Evolutionary conservation across 139 green algal genomes (phyloP).

Genomic region (Eudorina sp.): DNA sequence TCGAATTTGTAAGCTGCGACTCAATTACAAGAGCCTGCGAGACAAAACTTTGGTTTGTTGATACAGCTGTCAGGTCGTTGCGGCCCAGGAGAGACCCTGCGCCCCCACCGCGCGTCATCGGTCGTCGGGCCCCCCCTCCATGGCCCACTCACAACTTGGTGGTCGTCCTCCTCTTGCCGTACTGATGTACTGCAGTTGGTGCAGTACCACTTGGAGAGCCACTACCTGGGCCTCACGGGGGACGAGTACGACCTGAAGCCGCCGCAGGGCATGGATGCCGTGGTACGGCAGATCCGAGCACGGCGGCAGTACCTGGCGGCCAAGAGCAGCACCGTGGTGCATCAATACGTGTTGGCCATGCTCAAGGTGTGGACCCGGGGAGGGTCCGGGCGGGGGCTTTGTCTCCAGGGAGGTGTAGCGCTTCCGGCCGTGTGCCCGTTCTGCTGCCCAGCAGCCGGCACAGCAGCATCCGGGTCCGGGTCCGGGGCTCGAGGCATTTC

Average conservation of each 20-base stretch:
- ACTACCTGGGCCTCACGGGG: slow-evolving; percentile 10
- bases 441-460: background rate
- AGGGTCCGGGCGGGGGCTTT: too few relatives aligned
- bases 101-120: too few relatives aligned
- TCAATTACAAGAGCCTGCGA: too few relatives aligned
- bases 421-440: background rate
- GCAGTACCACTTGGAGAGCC: slow-evolving; percentile 37
- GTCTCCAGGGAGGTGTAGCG: too few relatives aligned
- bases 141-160: too few relatives aligned
- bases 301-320: background rate
- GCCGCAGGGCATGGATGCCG: background rate
- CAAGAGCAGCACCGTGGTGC: background rate
- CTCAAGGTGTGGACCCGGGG: background rate
- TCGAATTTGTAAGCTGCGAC: too few relatives aligned
- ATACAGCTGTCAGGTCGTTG: too few relatives aligned
- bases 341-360: background rate
- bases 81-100: too few relatives aligned
- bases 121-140: too few relatives aligned
- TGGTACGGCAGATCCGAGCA: background rate
- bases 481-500: background rate
- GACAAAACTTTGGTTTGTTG: too few relatives aligned
- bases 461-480: background rate
- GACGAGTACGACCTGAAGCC: background rate
- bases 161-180: background rate
- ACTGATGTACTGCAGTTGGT: slow-evolving; percentile 5